phyloP scores from a whole-genome alignment of 2,329 filamentous ascomycete genomes.

The Aspergillus sp. region DNA sequence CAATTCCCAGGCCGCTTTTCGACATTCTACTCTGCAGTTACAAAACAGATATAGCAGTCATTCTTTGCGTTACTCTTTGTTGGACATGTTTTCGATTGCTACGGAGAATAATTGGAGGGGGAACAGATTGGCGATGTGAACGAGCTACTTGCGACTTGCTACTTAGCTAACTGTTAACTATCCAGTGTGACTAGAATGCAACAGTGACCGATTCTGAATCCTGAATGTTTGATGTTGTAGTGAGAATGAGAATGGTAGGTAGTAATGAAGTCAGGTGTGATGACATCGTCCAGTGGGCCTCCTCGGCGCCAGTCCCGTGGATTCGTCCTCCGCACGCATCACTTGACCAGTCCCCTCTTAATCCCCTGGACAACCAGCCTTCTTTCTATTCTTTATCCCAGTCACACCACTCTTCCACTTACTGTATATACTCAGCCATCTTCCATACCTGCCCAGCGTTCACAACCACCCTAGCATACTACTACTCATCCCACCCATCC shows the following conservation, averaged over 20 bases:
- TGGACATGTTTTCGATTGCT: slow-evolving; percentile 7
- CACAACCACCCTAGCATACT: background rate
- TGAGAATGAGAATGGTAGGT: background rate
- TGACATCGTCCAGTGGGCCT: slow-evolving; percentile 3
- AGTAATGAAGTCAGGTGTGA: background rate
- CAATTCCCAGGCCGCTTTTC: slow-evolving; percentile 2
- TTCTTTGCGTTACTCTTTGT: slow-evolving; percentile 10
- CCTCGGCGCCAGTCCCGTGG: slow-evolving; percentile 17
- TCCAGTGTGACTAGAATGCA: too few relatives aligned
- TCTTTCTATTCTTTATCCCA: background rate
- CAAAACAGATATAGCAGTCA: slow-evolving; percentile 10
- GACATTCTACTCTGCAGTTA: slow-evolving; percentile 8
- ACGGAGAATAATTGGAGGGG: background rate
- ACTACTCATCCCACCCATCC: background rate
- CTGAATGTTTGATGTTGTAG: background rate
- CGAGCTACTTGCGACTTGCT: background rate
- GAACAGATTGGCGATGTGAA: background rate
- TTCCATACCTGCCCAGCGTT: background rate
- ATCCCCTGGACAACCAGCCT: slow-evolving; percentile 15
- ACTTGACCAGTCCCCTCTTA: slow-evolving; percentile 20
- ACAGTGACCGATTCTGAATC: too few relatives aligned
- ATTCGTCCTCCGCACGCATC: slow-evolving; percentile 17
- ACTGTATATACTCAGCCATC: background rate
- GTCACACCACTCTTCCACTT: background rate
- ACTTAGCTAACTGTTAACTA: background rate